These are phyloP conservation scores for Emmonsiellopsis sp. DNA, from an alignment of 2,329 filamentous ascomycete genomes.

Conservation along the genomic window DNA sequence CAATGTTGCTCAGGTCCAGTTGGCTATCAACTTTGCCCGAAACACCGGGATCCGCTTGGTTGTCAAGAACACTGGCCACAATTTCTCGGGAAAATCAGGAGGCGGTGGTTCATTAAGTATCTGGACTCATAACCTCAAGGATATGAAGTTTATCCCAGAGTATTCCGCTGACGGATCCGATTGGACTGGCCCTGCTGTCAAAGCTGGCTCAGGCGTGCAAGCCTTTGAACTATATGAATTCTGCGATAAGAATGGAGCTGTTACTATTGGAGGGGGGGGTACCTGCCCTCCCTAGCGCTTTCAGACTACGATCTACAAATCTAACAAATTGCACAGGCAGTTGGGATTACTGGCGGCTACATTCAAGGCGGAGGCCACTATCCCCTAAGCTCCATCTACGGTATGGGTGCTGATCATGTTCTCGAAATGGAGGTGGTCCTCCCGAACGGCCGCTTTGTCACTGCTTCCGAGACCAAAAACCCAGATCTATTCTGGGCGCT, in stretches of 20 bases:
- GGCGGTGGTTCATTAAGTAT: constrained; percentile 42
- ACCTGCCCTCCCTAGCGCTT: constrained; percentile 19
- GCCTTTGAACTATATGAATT: constrained; percentile 41
- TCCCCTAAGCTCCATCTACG: constrained; percentile 40
- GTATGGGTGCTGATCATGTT: constrained; percentile 49
- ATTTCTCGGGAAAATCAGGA: constrained; percentile 45
- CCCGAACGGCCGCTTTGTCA: constrained; percentile 37
- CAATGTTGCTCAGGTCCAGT: constrained; percentile 16
- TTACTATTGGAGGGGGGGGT: constrained; percentile 47
- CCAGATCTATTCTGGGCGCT: constrained; percentile 43
- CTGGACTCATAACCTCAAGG: constrained; percentile 25
- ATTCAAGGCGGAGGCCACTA: constrained; percentile 51
- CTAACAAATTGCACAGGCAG: constrained; percentile 37
- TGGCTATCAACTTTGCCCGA: constrained; percentile 16
- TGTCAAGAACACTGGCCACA: constrained; percentile 49
- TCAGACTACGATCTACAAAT: neutral
- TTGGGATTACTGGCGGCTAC: constrained; percentile 52
- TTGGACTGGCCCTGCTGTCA: constrained; percentile 45
- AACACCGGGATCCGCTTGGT: constrained; percentile 28
- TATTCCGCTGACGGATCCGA: constrained; percentile 22
- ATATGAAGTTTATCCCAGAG: constrained; percentile 16
- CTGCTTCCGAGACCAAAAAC: constrained; percentile 38
- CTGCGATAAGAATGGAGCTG: constrained; percentile 36
- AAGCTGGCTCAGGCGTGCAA: constrained; percentile 45
- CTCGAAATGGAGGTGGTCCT: constrained; percentile 48